Evolutionary conservation across 2,329 filamentous ascomycete genomes (phyloP), one percentile per base, ranked within the genome.

Genomic region (Aspergillus quadrilineatus): DNA sequence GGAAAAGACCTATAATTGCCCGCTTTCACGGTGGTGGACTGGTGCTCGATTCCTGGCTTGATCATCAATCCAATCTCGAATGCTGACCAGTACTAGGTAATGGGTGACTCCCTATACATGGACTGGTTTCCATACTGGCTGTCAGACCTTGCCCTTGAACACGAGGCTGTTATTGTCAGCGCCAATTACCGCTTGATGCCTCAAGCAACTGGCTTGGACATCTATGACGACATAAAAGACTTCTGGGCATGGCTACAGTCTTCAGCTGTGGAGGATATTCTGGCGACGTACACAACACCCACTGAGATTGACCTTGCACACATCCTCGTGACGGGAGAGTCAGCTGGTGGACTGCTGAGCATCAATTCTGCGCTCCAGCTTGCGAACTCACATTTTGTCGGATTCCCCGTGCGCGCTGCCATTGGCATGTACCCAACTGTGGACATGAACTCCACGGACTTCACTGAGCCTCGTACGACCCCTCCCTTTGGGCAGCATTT

Each of bases 391-490:
- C 2, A 12, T 10, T 37, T 14, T 5, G 5, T 5, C 8, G 34
- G 34, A 5, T 12, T 37, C 4, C 10, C 14, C 34, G 9, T 14
- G 4, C 34, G 34, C 10, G 70, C 68, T 0, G 61, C 65, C 1
- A 67, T 67, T 2, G 65, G 64, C 6, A 60, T 66, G 3, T 77
- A 76, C 54, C 73, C 73, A 5, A 62, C 63, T 53, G 47, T 75
- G 5, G 67, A 73, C 47, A 53, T 69, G 37, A 56, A 54, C 2
- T 55, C 61, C 0, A 36, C 56, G 1, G 59, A 63, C 14, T 73
- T 64, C 34, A 59, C 50, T 1, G 14, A 56, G 6, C 55, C 61
- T 8, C 61, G 54, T 3, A 29, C 43, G 53, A 50, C 4, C 37
- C 57, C n/a, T 36, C 61, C 22, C 59, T 69, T 14, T 56, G 63